Conservation (phyloP, 2,329 filamentous ascomycete genomes). For the Lasiodiplodia sp. region DNA sequence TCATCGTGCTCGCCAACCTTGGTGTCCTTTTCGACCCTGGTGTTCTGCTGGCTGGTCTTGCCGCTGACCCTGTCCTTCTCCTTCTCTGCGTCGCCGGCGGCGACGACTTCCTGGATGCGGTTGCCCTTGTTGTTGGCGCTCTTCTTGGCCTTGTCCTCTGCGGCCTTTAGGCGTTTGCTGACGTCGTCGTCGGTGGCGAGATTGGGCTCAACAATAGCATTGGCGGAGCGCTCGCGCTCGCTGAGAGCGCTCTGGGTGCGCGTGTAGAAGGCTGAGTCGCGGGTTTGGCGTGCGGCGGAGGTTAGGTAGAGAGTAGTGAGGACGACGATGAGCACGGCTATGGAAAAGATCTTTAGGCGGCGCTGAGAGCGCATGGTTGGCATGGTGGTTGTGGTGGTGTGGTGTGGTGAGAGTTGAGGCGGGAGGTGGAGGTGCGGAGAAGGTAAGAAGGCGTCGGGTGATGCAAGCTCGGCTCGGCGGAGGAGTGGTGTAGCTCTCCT, state of each 20-base stretch:
- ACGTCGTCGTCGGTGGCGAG: conserved; percentile 62
- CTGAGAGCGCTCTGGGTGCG: conserved; percentile 63
- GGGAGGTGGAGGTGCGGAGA: not conserved
- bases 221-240: conserved; percentile 43
- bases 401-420: not conserved
- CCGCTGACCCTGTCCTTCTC: conserved; percentile 31
- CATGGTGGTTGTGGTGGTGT: conserved; percentile 1
- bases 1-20: conserved; percentile 32
- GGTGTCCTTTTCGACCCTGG: conserved; percentile 31
- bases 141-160: conserved; percentile 73
- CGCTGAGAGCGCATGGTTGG: conserved; percentile 56
- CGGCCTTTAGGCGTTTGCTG: conserved; percentile 69
- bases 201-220: conserved; percentile 48
- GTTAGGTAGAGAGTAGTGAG: conserved; percentile 78
- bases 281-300: conserved; percentile 62
- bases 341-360: conserved; percentile 70
- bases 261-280: conserved; percentile 64
- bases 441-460: not conserved
- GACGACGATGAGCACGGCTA: conserved; percentile 70
- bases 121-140: conserved; percentile 71
- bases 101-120: conserved; percentile 49
- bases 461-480: not conserved
- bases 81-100: conserved; percentile 37
- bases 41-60: conserved; percentile 26
- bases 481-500: conserved; percentile 1